Evolutionary conservation across 139 green algal species (phyloP).

Genomic region (Chlamydomonas eustigma): DNA sequence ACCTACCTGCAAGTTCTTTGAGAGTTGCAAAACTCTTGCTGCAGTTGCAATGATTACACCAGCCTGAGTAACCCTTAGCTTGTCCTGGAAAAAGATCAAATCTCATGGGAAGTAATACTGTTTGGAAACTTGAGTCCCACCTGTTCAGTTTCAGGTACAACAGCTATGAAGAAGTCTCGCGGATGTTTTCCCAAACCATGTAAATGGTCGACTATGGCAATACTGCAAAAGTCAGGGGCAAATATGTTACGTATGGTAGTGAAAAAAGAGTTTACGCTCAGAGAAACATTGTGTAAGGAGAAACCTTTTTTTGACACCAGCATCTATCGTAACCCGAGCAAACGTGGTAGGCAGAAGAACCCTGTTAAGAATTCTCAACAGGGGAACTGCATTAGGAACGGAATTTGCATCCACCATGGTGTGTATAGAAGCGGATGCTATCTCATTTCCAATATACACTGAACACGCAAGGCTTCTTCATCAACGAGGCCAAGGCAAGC

Average conservation of each 20-base stretch:
- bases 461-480: no score
- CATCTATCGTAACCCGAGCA: constrained; percentile 18
- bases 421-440: no score
- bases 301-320: neutral
- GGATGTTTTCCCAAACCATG: constrained; percentile 3
- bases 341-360: constrained; percentile 39
- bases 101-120: neutral
- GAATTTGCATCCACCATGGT: constrained; percentile 18
- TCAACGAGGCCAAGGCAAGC: no score
- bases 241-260: neutral
- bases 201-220: constrained; percentile 32
- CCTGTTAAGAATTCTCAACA: constrained; percentile 27
- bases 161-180: constrained; percentile 33
- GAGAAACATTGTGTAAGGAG: neutral
- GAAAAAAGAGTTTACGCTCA: neutral
- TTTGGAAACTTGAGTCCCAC: no score
- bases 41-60: neutral
- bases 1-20: neutral
- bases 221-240: neutral
- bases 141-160: constrained; percentile 9
- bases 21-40: neutral
- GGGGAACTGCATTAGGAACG: constrained; percentile 16
- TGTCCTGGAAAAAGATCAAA: neutral
- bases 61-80: neutral
- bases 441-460: no score